These are phyloP conservation scores for Leersia perrieri DNA, from an alignment of 176 grass and related monocot genomes.

Conservation along the genomic window DNA sequence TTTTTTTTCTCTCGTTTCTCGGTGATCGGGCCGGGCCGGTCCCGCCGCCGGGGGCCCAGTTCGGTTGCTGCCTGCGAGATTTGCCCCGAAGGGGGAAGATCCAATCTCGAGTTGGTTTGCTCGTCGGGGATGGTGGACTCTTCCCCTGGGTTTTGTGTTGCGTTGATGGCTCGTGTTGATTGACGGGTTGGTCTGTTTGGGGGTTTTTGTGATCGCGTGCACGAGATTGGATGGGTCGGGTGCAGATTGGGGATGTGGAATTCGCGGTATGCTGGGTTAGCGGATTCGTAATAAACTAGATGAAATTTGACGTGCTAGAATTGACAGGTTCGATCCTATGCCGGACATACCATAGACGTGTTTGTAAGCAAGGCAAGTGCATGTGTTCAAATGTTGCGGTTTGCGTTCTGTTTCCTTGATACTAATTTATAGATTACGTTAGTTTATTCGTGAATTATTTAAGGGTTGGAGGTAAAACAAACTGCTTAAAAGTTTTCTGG, in stretches of 20 bases:
- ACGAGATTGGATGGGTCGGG: not conserved
- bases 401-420: not conserved
- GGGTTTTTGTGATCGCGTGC: constrained; percentile 14
- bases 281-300: not conserved
- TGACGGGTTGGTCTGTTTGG: not conserved
- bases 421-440: not conserved
- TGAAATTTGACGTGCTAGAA: no score
- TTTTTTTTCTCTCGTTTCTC: not conserved
- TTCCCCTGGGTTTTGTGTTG: not conserved
- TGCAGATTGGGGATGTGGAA: constrained; percentile 7
- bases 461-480: not conserved
- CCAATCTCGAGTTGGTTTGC: constrained; percentile 35
- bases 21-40: constrained; percentile 6
- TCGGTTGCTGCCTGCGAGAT: constrained; percentile 4
- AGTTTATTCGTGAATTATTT: not conserved
- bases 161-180: not conserved
- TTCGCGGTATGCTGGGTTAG: not conserved
- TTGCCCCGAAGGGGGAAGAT: constrained; percentile 35
- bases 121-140: not conserved
- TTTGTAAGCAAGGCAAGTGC: not conserved
- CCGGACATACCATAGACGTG: not conserved
- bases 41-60: not conserved
- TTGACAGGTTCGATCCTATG: not conserved
- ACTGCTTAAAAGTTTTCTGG: not conserved
- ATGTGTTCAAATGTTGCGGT: not conserved